A percentile compares a stretch with the other conserved stretches of the same genome.
Conservation (phyloP, 306 rosid genomes). For the Cucurbita moschata region DNA sequence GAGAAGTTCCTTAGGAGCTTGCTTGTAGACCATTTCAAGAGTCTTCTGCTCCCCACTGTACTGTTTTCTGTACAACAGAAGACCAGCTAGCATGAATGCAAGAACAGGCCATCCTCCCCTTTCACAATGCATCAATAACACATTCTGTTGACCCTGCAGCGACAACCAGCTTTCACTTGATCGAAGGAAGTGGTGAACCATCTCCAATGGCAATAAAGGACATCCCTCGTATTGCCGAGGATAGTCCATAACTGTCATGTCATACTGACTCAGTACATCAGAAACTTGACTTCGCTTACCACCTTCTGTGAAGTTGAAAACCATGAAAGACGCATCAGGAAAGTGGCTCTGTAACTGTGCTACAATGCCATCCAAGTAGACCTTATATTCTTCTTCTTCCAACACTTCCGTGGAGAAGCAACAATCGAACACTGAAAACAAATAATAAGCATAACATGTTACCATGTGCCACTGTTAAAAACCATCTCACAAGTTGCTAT, state of each 20-base stretch:
- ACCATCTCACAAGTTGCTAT: not conserved
- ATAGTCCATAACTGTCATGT: constrained; percentile 99
- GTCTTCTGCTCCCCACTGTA: constrained; percentile 89
- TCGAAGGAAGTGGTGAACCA: constrained; percentile 94
- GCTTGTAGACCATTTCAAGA: constrained; percentile 97
- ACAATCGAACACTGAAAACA: constrained; percentile 76
- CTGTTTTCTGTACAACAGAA: constrained; percentile 77
- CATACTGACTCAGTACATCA: constrained; percentile 77
- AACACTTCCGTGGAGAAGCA: constrained; percentile 91
- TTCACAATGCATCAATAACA: constrained; percentile 95
- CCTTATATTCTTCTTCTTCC: constrained; percentile 85
- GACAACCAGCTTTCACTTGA: constrained; percentile 99
- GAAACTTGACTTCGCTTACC: constrained; percentile 66
- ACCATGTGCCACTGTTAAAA: not conserved
- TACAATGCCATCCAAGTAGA: constrained; percentile 81
- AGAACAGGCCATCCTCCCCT: constrained; percentile 99
- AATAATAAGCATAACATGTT: not conserved
- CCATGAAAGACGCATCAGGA: constrained; percentile 96
- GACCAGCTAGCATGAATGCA: constrained; percentile 98
- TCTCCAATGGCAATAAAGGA: constrained; percentile 82
- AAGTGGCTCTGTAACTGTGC: constrained; percentile 85
- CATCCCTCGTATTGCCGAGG: constrained; percentile 91
- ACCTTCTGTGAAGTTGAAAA: constrained; percentile 95
- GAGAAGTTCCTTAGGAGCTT: constrained; percentile 92
- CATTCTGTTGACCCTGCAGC: constrained; percentile 88